Base-by-base conservation (phyloP, 495 filamentous ascomycete species). In the Penicillium manginii region DNA sequence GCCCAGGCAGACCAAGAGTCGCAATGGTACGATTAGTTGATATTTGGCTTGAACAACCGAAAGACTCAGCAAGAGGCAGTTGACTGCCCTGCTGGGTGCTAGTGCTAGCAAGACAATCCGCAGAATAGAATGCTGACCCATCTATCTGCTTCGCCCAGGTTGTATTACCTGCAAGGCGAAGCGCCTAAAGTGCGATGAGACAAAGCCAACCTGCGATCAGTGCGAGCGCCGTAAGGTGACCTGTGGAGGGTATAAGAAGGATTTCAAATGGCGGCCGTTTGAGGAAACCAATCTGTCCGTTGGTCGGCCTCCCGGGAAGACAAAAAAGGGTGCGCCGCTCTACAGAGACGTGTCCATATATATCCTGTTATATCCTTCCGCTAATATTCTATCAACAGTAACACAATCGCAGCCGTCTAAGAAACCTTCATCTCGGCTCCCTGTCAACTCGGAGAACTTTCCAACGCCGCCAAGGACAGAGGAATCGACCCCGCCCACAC, bases 151-250 rank as follows among this genome's bases (percentile, higher is more conserved):
- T 56, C 46, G 48, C 63, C 51, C 71, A 92, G 89, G 90, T 53
- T 93, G 90, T 74, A 80, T 87, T 55, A 92, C 89, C 48, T 93
- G 90, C 78, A 93, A 92, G 73, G 81, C 86, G 47, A 93, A 92
- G 68, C 80, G 90, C 57, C 74, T 93, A 53, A 93, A 93, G 70
- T 93, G 90, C 74, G 90, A 91, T 66, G 90, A 93, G 69, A 84
- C 82, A 33, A 91, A 93, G 60, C 90, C 90, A 6, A 81, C 78
- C 33, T 93, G 90, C 64, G 79, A 86, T 39, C 89, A 92, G 74
- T 92, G 90, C 66, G 77, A 84, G 39, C 84, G 85, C 53, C 83
- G 90, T 23, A 86, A 83, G 54, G 88, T 92, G 15, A 68, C 73
- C 15, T 93, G 90, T 67, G 89, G 89, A 32, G 90, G 90, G 17